Conservation (phyloP, 2,329 filamentous ascomycete species). For the Pyrenophora seminiperda region DNA sequence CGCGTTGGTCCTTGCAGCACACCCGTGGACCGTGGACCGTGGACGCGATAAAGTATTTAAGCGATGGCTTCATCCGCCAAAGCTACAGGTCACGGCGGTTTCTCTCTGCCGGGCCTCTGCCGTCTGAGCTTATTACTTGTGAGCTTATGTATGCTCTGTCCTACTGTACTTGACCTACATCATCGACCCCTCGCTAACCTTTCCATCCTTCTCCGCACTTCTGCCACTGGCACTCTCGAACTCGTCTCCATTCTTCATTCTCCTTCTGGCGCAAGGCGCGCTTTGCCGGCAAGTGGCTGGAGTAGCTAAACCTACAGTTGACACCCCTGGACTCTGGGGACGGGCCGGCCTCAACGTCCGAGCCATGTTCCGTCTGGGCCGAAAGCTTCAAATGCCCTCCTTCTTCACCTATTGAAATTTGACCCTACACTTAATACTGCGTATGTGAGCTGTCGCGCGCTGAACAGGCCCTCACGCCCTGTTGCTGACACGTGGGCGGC, state of each 20-base stretch:
- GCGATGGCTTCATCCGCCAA: constrained; percentile 10
- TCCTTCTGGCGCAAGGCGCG: not conserved
- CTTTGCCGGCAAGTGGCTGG: not conserved
- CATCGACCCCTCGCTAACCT: too few species aligned
- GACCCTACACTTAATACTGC: too few species aligned
- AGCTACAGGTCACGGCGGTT: constrained; percentile 6
- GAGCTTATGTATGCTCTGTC: constrained; percentile 7
- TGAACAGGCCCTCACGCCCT: not conserved
- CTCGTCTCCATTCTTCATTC: too few species aligned
- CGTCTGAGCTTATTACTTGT: constrained; percentile 7
- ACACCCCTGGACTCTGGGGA: constrained; percentile 8
- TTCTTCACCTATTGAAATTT: not conserved
- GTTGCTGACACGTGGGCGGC: constrained; percentile 25
- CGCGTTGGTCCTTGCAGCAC: constrained; percentile 14
- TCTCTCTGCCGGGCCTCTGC: constrained; percentile 3
- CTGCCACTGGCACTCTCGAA: not conserved
- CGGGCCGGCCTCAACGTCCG: constrained; percentile 11
- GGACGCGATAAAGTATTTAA: constrained; percentile 5
- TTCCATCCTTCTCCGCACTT: not conserved
- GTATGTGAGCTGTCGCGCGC: constrained; percentile 17
- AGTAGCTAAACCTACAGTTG: not conserved
- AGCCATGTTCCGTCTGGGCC: constrained; percentile 6
- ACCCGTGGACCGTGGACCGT: not conserved
- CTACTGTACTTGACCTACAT: not conserved
- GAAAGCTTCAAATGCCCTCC: constrained; percentile 2